Evolutionary conservation across 306 rosid genomes (phyloP).

Genomic region (Malus domestica): DNA sequence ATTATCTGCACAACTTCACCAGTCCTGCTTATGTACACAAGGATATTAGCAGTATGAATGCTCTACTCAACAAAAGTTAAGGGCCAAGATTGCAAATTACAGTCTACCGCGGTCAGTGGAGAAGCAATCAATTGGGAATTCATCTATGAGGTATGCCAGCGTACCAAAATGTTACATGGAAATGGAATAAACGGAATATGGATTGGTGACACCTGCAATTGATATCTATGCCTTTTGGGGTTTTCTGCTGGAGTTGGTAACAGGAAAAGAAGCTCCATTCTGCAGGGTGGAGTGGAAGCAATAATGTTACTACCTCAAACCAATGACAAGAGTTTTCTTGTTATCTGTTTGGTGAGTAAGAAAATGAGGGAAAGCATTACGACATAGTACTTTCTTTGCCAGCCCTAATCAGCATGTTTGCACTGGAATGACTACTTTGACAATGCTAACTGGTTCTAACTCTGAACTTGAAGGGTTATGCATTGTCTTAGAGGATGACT

Average conservation of each 20-base stretch:
- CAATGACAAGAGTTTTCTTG: too few species aligned
- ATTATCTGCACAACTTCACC: constrained; percentile 78
- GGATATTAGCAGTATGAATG: constrained; percentile 43
- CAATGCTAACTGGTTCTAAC: constrained; percentile 14
- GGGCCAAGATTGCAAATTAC: constrained; percentile 66
- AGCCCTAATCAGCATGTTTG: constrained; percentile 26
- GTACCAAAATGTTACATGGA: too few species aligned
- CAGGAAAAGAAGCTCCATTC: constrained; percentile 34
- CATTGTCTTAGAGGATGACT: constrained; percentile 3
- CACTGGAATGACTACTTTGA: constrained; percentile 9
- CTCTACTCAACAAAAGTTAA: constrained; percentile 38
- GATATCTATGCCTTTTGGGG: constrained; percentile 63
- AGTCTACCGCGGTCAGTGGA: constrained; percentile 40
- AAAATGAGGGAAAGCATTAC: too few species aligned
- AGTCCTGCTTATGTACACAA: constrained; percentile 60
- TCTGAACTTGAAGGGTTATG: constrained; percentile 13
- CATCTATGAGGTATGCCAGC: neutral
- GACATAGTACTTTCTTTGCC: neutral
- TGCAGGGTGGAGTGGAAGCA: constrained; percentile 33
- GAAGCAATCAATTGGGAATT: constrained; percentile 8
- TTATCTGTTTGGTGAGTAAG: too few species aligned
- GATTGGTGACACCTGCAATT: constrained; percentile 22
- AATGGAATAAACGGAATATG: too few species aligned
- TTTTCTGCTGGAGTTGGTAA: constrained; percentile 54
- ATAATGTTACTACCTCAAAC: too few species aligned